These are phyloP conservation scores for Yamadazyma insecticola DNA, from an alignment of 805 yeast genomes.

Conservation along the genomic window DNA sequence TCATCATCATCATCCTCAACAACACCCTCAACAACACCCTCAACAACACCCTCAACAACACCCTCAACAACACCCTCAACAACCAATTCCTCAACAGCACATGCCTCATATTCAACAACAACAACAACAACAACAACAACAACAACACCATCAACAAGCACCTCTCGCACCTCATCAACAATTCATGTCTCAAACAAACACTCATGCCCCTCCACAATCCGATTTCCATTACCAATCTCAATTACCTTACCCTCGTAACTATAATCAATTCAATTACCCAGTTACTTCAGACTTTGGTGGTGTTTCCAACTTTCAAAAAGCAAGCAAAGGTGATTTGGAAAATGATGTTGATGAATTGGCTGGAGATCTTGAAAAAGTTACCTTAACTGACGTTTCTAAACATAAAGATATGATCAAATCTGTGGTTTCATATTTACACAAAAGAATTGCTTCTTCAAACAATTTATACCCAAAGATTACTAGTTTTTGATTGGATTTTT, in stretches of 20 bases:
- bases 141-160: conserved; percentile 1
- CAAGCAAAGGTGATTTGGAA: conserved; percentile 19
- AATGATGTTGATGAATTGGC: conserved; percentile 11
- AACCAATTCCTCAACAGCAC: conserved; percentile 3
- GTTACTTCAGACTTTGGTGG: conserved; percentile 30
- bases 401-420: conserved; percentile 32
- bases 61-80: conserved; percentile 11
- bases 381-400: conserved; percentile 24
- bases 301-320: conserved; percentile 31
- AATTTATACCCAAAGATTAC: conserved; percentile 38
- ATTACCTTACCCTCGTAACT: conserved; percentile 15
- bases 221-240: not conserved
- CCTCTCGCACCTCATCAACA: too few species aligned
- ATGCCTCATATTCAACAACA: not conserved
- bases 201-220: conserved; percentile 11
- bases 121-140: not conserved
- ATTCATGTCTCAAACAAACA: conserved; percentile 11
- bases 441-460: conserved; percentile 10
- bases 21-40: conserved; percentile 15
- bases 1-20: conserved; percentile 7
- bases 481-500: conserved; percentile 24
- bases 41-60: conserved; percentile 18
- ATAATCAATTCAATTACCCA: conserved; percentile 7
- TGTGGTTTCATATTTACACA: conserved; percentile 29
- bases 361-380: conserved; percentile 12